Percentiles rank a stretch among this genome's conserved stretches.
These are phyloP conservation scores for Aegilops speltoides DNA, from an alignment of 176 grass and related monocot genomes.

Conservation along the genomic window DNA sequence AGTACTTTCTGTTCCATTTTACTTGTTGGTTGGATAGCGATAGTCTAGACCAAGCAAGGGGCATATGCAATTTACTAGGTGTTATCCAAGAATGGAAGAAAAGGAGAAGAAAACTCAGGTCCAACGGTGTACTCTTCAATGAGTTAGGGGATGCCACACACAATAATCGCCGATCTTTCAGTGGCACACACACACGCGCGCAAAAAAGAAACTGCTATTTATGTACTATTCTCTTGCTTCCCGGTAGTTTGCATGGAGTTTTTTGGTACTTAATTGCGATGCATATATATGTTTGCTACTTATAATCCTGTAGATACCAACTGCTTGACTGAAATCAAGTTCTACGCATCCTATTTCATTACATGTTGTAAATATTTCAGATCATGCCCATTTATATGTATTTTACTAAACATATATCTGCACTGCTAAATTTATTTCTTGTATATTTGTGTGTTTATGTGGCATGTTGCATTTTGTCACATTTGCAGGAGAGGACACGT, in stretches of 20 bases:
- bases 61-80: background rate
- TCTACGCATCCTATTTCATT: background rate
- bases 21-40: background rate
- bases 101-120: background rate
- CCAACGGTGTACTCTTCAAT: background rate
- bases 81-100: background rate
- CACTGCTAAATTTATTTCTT: background rate
- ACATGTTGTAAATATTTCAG: background rate
- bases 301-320: background rate
- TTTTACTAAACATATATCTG: background rate
- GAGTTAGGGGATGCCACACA: background rate
- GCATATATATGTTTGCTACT: background rate
- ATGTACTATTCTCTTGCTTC: background rate
- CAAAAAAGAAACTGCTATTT: background rate
- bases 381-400: slow-evolving; percentile 2
- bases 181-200: background rate
- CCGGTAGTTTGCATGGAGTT: background rate
- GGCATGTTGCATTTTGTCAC: slow-evolving; percentile 1
- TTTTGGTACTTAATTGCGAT: slow-evolving; percentile 9
- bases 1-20: background rate
- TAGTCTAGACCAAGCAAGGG: slow-evolving; percentile 11
- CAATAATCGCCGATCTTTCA: background rate
- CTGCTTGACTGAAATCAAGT: background rate
- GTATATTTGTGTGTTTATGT: background rate
- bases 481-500: slow-evolving; percentile 77